A percentile compares a stretch with the other conserved stretches of the same genome.
Conservation (phyloP, 202 grass and related monocot genomes). For the Zizania palustris region DNA sequence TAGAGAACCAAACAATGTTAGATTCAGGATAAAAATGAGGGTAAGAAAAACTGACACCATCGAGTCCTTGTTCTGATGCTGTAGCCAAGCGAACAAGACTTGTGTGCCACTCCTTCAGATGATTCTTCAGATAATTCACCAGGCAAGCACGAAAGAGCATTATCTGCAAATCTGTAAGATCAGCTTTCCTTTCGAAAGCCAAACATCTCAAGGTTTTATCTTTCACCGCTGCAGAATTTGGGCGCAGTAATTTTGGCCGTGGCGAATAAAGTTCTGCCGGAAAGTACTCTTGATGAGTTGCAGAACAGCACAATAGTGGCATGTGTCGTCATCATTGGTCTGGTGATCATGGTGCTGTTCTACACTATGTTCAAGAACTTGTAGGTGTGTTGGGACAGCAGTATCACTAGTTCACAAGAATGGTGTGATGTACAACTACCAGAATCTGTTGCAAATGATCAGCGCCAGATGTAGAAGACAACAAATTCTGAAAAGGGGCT, state of each 20-base stretch:
- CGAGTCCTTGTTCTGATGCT: not conserved
- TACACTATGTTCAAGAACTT: constrained; percentile 57
- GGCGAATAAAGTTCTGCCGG: constrained; percentile 58
- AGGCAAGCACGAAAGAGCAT: constrained; percentile 38
- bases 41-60: not conserved
- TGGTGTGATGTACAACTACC: not conserved
- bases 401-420: not conserved
- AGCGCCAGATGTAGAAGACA: not conserved
- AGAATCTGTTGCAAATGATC: constrained; percentile 25
- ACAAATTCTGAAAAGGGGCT: constrained; percentile 7
- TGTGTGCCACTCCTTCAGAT: constrained; percentile 37
- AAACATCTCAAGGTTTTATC: not conserved
- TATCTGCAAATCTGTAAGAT: not conserved
- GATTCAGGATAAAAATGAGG: not conserved
- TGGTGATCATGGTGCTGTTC: constrained; percentile 54
- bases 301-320: constrained; percentile 41
- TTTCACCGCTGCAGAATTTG: constrained; percentile 54
- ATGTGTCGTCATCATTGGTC: constrained; percentile 41
- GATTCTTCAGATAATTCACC: constrained; percentile 48
- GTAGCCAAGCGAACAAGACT: constrained; percentile 48
- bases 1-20: not conserved
- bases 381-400: constrained; percentile 22
- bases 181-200: not conserved
- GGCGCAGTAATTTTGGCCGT: constrained; percentile 47
- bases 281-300: constrained; percentile 50